phyloP scores from a whole-genome alignment of 768 basidiomycete species.

The Tylopilus felleus region DNA sequence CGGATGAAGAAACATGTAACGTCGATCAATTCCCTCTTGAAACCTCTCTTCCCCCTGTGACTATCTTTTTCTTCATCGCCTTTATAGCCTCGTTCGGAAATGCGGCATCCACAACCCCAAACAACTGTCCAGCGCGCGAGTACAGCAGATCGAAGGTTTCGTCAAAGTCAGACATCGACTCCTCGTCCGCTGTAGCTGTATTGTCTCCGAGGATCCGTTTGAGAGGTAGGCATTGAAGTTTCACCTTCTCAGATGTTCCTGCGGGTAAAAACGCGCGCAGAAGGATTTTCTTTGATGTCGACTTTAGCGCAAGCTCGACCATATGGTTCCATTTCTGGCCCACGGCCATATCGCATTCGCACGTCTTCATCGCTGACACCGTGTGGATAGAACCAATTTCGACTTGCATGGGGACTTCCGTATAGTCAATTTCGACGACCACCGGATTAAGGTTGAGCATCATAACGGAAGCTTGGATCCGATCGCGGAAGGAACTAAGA shows the following conservation, averaged over 20 bases:
- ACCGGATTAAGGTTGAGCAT: conserved; percentile 8
- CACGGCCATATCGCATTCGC: conserved; percentile 21
- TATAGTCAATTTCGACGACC: conserved; percentile 28
- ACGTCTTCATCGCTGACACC: conserved; percentile 12
- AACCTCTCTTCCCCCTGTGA: not conserved
- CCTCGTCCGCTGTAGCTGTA: conserved; percentile 9
- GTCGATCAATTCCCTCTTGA: not conserved
- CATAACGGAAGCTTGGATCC: conserved; percentile 13
- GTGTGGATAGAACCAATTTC: conserved; percentile 17
- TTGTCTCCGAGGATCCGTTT: conserved; percentile 13
- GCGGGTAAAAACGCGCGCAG: conserved; percentile 29
- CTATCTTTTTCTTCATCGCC: conserved; percentile 10
- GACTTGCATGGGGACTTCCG: conserved; percentile 13
- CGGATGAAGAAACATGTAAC: too few relatives aligned
- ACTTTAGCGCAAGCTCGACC: conserved; percentile 27
- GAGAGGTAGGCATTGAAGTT: conserved; percentile 26
- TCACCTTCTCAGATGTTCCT: conserved; percentile 23
- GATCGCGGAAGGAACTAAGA: conserved; percentile 12
- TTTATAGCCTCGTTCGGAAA: conserved; percentile 21
- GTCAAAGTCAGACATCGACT: conserved; percentile 14
- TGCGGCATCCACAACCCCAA: conserved; percentile 20
- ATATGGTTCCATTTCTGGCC: conserved; percentile 26
- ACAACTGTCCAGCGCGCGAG: conserved; percentile 17
- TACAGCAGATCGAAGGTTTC: conserved; percentile 27
- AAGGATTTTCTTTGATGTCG: conserved; percentile 20